A percentile compares a stretch with the other conserved stretches of the same genome.
These are phyloP conservation scores for Talaromyces sp. DNA, from an alignment of 2,329 filamentous ascomycete species.

Conservation along the genomic window DNA sequence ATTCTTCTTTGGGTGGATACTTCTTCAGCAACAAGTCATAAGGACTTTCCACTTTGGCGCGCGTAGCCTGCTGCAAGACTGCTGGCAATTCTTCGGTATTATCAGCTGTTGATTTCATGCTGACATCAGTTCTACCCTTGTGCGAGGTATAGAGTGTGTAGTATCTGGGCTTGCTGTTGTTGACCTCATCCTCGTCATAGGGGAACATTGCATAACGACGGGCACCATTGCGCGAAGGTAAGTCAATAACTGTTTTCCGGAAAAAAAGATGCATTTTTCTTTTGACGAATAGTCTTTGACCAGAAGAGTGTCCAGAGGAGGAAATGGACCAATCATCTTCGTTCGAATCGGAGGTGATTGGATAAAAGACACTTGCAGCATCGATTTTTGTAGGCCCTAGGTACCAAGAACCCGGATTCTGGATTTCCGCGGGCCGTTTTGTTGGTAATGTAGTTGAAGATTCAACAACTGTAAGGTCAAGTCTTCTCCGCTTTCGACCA, in stretches of 20 bases:
- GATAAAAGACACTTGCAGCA: conserved; percentile 44
- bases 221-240: conserved; percentile 22
- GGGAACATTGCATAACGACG: conserved; percentile 29
- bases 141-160: conserved; percentile 32
- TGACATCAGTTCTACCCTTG: conserved; percentile 24
- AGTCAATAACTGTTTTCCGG: conserved; percentile 23
- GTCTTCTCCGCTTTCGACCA: conserved; percentile 31
- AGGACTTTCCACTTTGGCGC: conserved; percentile 19
- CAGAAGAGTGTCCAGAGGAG: conserved; percentile 24
- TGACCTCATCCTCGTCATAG: conserved; percentile 22
- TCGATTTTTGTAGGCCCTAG: conserved; percentile 38
- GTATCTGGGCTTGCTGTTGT: conserved; percentile 18
- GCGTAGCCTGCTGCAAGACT: not conserved
- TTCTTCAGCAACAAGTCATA: conserved; percentile 40
- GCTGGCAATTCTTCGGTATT: conserved; percentile 22
- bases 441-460: not conserved
- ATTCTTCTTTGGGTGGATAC: conserved; percentile 39
- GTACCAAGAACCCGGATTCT: conserved; percentile 28
- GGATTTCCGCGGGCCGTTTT: not conserved
- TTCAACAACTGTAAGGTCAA: conserved; percentile 21
- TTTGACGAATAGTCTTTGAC: conserved; percentile 31
- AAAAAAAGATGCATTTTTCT: conserved; percentile 28
- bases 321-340: conserved; percentile 26
- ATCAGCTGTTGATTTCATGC: conserved; percentile 26
- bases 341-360: conserved; percentile 27